Evolutionary conservation across 1,284 basidiomycete genomes (phyloP), one percentile per base, ranked within the genome.

Genomic region (Cutaneotrichosporon cutaneum): DNA sequence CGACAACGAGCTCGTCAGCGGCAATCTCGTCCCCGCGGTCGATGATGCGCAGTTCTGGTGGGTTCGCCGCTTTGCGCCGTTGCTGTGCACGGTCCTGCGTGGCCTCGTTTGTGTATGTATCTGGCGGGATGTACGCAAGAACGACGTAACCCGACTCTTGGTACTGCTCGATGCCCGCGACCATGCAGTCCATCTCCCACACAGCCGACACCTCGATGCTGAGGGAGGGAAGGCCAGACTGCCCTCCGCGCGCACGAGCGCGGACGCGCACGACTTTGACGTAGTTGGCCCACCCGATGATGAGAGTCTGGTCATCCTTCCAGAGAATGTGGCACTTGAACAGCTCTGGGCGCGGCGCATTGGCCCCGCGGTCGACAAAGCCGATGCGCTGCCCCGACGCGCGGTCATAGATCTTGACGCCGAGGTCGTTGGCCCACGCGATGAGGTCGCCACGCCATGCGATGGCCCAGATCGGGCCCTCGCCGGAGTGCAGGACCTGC

Each of bases 371-470:
- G 74, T 94, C 89, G 63, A 99, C 92, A 77, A 87, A 93, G 1
- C 90, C 90, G 62, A 99, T 90, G 7, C 90, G 86, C 44, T 88
- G 86, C 68, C 89, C 86, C 0, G 90, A 89, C 3, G 82, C 81
- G 0, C 87, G 89, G 75, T 99, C 94, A 74, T 94, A 95, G 55
- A 99, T 89, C 73, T 94, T 93, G 59, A 99, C 90, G 22, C 96
- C 96, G 47, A 88, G 74, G 77, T 99, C 96, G 70, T 94, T 96
- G 1, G 95, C 93, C 96, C 96, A 99, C 0, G 93, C 94, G 63
- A 98, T 92, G 30, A 97, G 82, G 59, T 85, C 85, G 2, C 87
- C 88, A 68, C 86, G 83, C 96, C 96, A 99, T 60, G 89, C 85
- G 5, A 88, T 86, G 39, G 88, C 87, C 93, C 93, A 98, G 62